Evolutionary conservation across 2,329 filamentous ascomycete species (phyloP), one percentile per base, ranked within the genome.

Genomic region (Ascosphaera acerosa): DNA sequence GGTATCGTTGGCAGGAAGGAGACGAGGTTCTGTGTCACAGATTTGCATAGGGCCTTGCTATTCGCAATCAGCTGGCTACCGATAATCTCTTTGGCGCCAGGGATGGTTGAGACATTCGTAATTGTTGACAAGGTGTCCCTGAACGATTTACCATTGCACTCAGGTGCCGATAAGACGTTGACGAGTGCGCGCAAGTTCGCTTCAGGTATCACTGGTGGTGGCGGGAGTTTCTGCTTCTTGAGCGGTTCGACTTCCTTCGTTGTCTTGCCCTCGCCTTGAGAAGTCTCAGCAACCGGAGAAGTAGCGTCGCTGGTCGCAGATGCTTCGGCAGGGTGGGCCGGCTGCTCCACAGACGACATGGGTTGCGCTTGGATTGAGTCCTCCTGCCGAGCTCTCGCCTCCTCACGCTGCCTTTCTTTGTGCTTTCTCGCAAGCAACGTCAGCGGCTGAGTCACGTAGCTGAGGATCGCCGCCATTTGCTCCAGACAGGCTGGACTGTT

Each of bases 401-500:
- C 44, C 34, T 51, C 44, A 43, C 55, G 44, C 46, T 56, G 61
- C 51, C 50, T 75, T 64, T 84, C 77, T 45, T 76, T 82, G 38
- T 82, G 76, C 37, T 80, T 78, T 35, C 77, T 76, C 40, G 90
- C 70, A 15, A 90, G 58, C 18, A 73, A 68, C 37, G 77, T 76
- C 16, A 97, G 61, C 7, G 87, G 87, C 34, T 75, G 63, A 0
- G 87, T 97, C 34, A 94, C 80, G 39, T 76, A 73, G 48, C 80
- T 84, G 16, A 97, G 63, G 18, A 97, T 58, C 38, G 74, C 71
- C 2, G 87, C 87, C 16, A 97, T 63, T 38, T 81, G 73, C 42
- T 91, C 84, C 82, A 97, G 94, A 34, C 91, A 84, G 4, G 72
- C 64, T n/a, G 84, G 82, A 52, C 81, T 97, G 53, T 97, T 87